Conservation (phyloP, 2,329 filamentous ascomycete species). For the Clarireedia hainanense region DNA sequence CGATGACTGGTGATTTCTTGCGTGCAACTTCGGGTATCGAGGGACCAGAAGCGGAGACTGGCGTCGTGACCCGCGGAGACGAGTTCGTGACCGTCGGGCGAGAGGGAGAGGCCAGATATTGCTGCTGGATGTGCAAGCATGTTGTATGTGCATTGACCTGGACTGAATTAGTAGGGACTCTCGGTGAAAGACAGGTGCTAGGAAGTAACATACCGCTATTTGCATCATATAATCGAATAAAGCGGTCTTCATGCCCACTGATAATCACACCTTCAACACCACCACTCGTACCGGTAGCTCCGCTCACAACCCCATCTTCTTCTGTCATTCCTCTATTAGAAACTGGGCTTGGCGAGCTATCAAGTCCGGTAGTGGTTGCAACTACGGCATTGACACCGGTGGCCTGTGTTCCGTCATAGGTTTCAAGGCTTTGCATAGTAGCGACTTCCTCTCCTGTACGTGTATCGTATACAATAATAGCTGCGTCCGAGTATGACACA, state of each 20-base stretch:
- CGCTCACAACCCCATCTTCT: constrained; percentile 70
- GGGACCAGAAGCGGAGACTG: constrained; percentile 90
- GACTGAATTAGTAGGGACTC: background rate
- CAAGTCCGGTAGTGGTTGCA: constrained; percentile 74
- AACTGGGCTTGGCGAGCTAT: constrained; percentile 53
- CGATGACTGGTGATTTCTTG: constrained; percentile 93
- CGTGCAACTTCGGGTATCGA: constrained; percentile 90
- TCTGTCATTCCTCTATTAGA: constrained; percentile 53
- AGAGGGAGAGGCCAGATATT: constrained; percentile 85
- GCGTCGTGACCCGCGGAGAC: constrained; percentile 96
- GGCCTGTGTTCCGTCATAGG: constrained; percentile 78
- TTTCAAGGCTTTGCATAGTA: constrained; percentile 88
- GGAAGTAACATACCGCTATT: constrained; percentile 74
- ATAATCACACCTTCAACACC: constrained; percentile 91
- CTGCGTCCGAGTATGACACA: constrained; percentile 84
- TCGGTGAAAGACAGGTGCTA: background rate
- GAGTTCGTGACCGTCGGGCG: constrained; percentile 86
- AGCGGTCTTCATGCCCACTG: constrained; percentile 92
- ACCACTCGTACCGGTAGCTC: constrained; percentile 70
- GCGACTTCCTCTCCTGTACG: constrained; percentile 79
- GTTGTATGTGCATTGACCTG: constrained; percentile 97
- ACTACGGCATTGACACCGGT: constrained; percentile 87
- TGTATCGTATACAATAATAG: constrained; percentile 87
- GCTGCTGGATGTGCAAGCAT: constrained; percentile 95
- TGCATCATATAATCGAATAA: constrained; percentile 94